Evolutionary conservation across 768 basidiomycete genomes (phyloP).

Genomic region (Boletales sp.): DNA sequence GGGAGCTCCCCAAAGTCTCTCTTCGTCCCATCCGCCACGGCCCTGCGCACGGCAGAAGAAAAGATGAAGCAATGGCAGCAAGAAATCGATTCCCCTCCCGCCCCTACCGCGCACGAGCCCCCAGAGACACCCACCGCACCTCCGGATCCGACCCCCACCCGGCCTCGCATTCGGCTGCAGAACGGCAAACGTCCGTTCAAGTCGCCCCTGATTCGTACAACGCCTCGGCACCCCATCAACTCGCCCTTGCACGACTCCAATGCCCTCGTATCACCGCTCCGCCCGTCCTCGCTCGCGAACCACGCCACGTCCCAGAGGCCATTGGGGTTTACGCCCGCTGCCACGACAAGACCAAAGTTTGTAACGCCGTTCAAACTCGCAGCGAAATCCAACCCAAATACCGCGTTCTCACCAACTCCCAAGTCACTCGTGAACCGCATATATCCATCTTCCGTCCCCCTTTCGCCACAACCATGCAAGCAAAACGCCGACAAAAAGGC

Average conservation of each 20-base stretch:
- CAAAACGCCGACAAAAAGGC: constrained; percentile 2
- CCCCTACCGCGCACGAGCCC: constrained; percentile 33
- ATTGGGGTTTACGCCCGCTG: constrained; percentile 23
- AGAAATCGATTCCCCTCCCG: constrained; percentile 22
- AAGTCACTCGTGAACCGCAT: constrained; percentile 8
- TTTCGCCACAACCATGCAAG: constrained; percentile 6
- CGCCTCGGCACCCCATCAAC: constrained; percentile 18
- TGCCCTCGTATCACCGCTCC: constrained; percentile 32
- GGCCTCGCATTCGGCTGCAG: not conserved
- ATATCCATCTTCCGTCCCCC: constrained; percentile 22
- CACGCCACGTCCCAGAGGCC: constrained; percentile 13
- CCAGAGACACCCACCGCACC: constrained; percentile 42
- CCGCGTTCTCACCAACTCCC: not conserved
- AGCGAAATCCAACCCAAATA: too few species aligned
- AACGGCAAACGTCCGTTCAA: constrained; percentile 37
- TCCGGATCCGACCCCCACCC: not conserved
- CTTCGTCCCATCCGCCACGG: constrained; percentile 51
- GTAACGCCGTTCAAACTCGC: constrained; percentile 57
- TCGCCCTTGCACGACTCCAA: constrained; percentile 14
- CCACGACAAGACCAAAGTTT: constrained; percentile 41
- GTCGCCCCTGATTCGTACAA: constrained; percentile 38
- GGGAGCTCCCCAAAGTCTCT: constrained; percentile 23
- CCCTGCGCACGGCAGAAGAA: constrained; percentile 53
- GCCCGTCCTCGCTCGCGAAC: constrained; percentile 28
- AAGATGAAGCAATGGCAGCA: constrained; percentile 49